Conservation (phyloP, 345 rosid species). For the Aquilaria sinensis region DNA sequence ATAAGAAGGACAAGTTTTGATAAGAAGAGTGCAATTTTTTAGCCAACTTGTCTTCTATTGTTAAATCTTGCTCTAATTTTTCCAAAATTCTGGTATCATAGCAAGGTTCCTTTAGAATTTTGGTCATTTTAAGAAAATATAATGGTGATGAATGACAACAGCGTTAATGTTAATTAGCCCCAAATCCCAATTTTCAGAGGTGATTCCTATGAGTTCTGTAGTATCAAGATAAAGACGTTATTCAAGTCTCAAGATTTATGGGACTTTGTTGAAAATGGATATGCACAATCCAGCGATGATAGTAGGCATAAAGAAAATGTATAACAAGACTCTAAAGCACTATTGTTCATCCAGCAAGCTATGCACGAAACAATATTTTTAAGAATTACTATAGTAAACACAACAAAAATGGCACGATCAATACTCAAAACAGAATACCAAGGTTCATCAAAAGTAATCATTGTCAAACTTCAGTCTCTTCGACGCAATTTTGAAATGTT, state of each 20-base stretch:
- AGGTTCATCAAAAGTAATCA: background rate
- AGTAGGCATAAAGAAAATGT: background rate
- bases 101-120: no score
- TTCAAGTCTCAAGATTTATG: constrained; percentile 6
- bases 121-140: no score
- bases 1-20: no score
- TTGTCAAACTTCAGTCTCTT: background rate
- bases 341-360: constrained; percentile 2
- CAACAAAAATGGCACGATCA: background rate
- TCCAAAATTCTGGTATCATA: no score
- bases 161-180: background rate
- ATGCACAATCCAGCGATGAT: background rate
- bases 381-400: background rate
- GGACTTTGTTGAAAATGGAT: constrained; percentile 6
- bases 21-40: no score
- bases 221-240: constrained; percentile 3
- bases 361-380: background rate
- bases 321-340: background rate
- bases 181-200: background rate
- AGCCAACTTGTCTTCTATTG: no score
- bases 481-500: background rate
- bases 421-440: background rate
- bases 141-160: background rate
- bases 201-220: constrained; percentile 1
- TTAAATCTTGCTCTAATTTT: no score